Evolutionary conservation across 2,329 filamentous ascomycete genomes (phyloP), one percentile per base, ranked within the genome.

Genomic region (Fonsecaea erecta): DNA sequence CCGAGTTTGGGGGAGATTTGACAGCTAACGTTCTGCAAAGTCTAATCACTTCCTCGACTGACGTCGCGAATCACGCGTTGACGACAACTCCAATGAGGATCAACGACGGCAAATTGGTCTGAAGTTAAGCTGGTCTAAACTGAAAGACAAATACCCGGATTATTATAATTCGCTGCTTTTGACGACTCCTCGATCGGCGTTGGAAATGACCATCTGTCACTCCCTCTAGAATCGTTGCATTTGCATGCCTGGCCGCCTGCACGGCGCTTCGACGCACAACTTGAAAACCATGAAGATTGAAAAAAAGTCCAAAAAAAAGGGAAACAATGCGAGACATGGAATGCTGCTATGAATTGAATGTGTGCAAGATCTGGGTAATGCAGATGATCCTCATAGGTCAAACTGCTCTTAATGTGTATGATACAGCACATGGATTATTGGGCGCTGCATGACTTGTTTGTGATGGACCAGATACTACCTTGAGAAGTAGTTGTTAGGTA

Each of bases 341-440:
- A 57, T 35, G 57, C 28, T 51, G 32, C 37, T 37, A 64, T 37
- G 62, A 51, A 60, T 26, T 24, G 43, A 48, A 48, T 48, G 43
- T 48, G 55, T 60, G 62, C 28, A 52, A 48, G 56, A 56, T 52
- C n/a, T 62, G 35, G 57, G n/a, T 54, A 35, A 57, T 57, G 60
- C 26, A 40, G 21, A 54, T 30, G 53, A 52, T 21, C 48, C 28
- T 46, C 34, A 37, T 40, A 28, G 52, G 24, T 63, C 37, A 52
- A 34, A 12, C 57, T 54, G 55, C 60, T 56, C 9, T 60, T 68
- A 68, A 68, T 68, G 66, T 68, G 63, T 68, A 68, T 66, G 66
- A 68, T 60, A 66, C 43, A 35, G 35, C 43, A 60, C 57, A 24
- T 48, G 43, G 43, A 24, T 24, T 48, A 48, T 12, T 48, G 9